Percentiles rank a stretch among this genome's conserved stretches.
These are phyloP conservation scores for Dacryopinax primogenitus DNA, from an alignment of 768 basidiomycete species.

Conservation along the genomic window DNA sequence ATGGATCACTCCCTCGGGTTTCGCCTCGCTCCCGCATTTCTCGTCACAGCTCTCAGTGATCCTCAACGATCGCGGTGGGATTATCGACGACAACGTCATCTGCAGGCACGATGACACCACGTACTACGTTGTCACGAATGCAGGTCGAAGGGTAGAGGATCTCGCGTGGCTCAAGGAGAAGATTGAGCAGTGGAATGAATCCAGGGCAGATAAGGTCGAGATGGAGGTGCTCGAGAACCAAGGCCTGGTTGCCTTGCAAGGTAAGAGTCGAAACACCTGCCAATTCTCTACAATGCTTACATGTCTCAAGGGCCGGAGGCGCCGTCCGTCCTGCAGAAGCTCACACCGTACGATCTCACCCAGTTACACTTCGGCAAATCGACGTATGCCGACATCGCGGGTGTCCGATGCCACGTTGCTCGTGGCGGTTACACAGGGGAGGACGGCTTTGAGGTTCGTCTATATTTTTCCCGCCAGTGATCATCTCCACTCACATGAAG, in stretches of 20 bases:
- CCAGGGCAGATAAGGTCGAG: slow-evolving; percentile 43
- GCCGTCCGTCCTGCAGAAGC: slow-evolving; percentile 59
- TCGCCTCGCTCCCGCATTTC: slow-evolving; percentile 53
- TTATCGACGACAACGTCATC: slow-evolving; percentile 91
- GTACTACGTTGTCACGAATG: slow-evolving; percentile 95
- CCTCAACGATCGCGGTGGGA: slow-evolving; percentile 79
- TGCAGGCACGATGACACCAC: slow-evolving; percentile 67
- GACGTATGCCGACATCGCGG: slow-evolving; percentile 65
- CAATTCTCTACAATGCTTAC: neutral
- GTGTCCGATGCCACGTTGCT: slow-evolving; percentile 71
- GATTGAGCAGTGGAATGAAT: slow-evolving; percentile 66
- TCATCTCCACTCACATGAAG: neutral
- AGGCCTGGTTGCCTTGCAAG: slow-evolving; percentile 87
- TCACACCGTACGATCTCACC: slow-evolving; percentile 62
- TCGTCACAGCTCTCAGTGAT: slow-evolving; percentile 78
- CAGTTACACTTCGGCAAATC: slow-evolving; percentile 74
- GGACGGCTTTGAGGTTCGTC: slow-evolving; percentile 83
- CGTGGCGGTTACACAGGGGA: slow-evolving; percentile 97
- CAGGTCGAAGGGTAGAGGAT: slow-evolving; percentile 71
- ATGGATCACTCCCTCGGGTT: slow-evolving; percentile 78
- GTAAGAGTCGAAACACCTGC: slow-evolving; percentile 28
- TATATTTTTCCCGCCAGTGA: neutral
- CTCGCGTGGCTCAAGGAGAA: slow-evolving; percentile 60
- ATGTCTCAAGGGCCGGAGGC: slow-evolving; percentile 59
- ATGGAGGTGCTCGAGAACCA: slow-evolving; percentile 69